Base-by-base conservation (phyloP, 2,329 filamentous ascomycete species). In the Ophiobolus disseminans region DNA sequence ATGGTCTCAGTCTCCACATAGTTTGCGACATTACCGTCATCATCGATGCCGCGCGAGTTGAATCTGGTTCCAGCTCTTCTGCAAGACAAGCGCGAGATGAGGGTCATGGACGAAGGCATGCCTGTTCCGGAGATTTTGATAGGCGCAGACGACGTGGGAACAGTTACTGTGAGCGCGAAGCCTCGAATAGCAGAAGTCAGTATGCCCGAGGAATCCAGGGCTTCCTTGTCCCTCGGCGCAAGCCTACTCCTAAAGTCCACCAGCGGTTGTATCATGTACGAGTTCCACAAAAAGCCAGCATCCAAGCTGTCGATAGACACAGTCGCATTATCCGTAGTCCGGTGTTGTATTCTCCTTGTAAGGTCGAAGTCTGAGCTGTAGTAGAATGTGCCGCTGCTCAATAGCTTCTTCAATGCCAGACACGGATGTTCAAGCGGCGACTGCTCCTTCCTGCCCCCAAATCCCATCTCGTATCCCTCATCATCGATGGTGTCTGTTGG, bases 331-430 rank as follows among this genome's bases (percentile, higher is more conserved):
- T 93, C 90, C 47, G 88, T 84, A 11, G 87, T 85, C 83, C 93
- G 86, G 68, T 97, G 89, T 73, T 99, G 94, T 55, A 97, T 77
- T 60, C 94, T 84, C 73, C 96, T 92, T 3, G 94, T 99, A 39
- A 99, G 79, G 70, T 99, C 93, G 72, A 99, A 99, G 73, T 97
- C 91, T n/a, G 91, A 90, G 69, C 91, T 97, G 76, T 97, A 99
- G 73, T 97, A 99, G 70, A 99, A 99, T 22, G 89, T 96, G 20
- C 93, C 92, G 71, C 95, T 92, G 68, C 90, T 88, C 46, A 99
- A 79, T 28, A 99, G 82, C 79, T 96, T 97, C 73, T 93, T 92
- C 50, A 99, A 75, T 36, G 94, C 90, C 63, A 91, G 79, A 73
- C 93, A 97, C 5, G 94, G 94, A 73, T 97, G 91, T 66, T 97